Conservation (phyloP, 306 rosid species). For the Parietaria judaica region DNA sequence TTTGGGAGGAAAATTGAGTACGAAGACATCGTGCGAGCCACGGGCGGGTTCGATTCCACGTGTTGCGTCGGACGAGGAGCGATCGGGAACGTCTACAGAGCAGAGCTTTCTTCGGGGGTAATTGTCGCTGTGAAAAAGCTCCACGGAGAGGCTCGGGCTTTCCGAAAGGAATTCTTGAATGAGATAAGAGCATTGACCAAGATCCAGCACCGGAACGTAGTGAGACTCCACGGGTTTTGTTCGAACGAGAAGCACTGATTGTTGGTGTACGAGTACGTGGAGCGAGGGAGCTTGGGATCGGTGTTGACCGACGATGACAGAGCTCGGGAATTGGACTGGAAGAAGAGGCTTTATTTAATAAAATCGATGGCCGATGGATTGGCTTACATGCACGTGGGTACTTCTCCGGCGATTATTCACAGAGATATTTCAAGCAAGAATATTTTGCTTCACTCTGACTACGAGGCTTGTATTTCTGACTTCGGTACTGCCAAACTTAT, state of each 20-base stretch:
- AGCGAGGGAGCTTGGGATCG: conserved; percentile 28
- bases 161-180: conserved; percentile 6
- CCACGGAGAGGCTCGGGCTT: conserved; percentile 3
- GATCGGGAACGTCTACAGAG: conserved; percentile 30
- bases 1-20: conserved; percentile 22
- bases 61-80: conserved; percentile 33
- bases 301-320: conserved; percentile 11
- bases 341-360: conserved; percentile 17
- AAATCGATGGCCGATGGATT: conserved; percentile 30
- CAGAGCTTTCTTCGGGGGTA: conserved; percentile 20
- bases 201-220: conserved; percentile 21
- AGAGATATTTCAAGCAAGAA: conserved; percentile 36
- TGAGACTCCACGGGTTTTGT: conserved; percentile 29
- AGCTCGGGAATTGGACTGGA: conserved; percentile 27
- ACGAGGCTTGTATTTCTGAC: conserved; percentile 33
- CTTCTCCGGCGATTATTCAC: conserved; percentile 24
- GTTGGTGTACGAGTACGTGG: conserved; percentile 28
- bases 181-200: conserved; percentile 20
- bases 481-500: conserved; percentile 28
- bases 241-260: conserved; percentile 18
- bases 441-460: conserved; percentile 23
- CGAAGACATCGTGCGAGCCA: conserved; percentile 28
- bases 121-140: conserved; percentile 34
- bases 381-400: conserved; percentile 26
- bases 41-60: conserved; percentile 19